A percentile compares a stretch with the other conserved stretches of the same genome.
Conservation (phyloP, 2,329 filamentous ascomycete genomes). For the Chrysosporium keratinophilum region DNA sequence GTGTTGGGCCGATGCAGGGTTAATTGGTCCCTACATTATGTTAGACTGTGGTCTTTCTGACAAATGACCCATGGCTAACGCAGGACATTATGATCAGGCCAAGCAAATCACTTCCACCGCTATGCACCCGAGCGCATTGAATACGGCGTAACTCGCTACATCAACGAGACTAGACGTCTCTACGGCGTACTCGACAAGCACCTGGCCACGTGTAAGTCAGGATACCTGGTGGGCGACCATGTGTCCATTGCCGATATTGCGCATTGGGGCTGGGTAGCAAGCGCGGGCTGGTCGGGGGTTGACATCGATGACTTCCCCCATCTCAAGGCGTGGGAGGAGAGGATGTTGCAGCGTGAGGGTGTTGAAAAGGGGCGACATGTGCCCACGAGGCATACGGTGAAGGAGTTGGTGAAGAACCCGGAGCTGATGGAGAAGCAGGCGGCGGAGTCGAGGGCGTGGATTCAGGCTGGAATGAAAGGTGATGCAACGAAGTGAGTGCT, state of each 20-base stretch:
- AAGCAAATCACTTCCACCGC: conserved; percentile 66
- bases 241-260: conserved; percentile 59
- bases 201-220: conserved; percentile 43
- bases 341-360: conserved; percentile 56
- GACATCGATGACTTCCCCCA: conserved; percentile 65
- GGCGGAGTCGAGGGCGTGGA: conserved; percentile 48
- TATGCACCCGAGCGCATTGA: conserved; percentile 75
- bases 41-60: neutral
- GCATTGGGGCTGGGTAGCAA: conserved; percentile 66
- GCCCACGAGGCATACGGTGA: conserved; percentile 52
- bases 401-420: conserved; percentile 48
- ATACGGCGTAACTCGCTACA: conserved; percentile 73
- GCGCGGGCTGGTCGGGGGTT: conserved; percentile 50
- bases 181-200: conserved; percentile 69
- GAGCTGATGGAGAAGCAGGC: conserved; percentile 48
- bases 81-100: conserved; percentile 8
- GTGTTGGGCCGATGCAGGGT: conserved; percentile 72
- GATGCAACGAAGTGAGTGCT: conserved; percentile 45
- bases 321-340: conserved; percentile 66
- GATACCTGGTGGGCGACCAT: conserved; percentile 44
- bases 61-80: neutral
- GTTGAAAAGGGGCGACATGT: conserved; percentile 68
- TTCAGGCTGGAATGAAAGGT: conserved; percentile 58
- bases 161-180: conserved; percentile 71
- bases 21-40: conserved; percentile 35